These are phyloP conservation scores for Fusarium sp. DNA, from an alignment of 2,329 filamentous ascomycete species.

Conservation along the genomic window DNA sequence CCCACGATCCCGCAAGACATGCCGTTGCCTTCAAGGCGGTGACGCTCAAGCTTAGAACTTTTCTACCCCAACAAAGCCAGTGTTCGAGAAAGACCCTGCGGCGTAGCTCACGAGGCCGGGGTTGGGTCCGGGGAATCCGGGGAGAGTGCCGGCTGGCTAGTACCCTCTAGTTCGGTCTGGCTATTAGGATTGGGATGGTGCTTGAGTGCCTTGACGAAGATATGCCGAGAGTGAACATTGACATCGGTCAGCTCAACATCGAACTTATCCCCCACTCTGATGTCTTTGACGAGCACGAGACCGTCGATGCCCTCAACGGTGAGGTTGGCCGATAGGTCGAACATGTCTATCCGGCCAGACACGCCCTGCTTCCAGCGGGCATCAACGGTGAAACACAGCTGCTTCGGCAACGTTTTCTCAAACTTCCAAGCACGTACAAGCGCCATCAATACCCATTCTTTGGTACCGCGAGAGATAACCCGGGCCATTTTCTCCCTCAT, in stretches of 20 bases:
- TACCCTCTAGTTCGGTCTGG: neutral
- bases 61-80: conserved; percentile 31
- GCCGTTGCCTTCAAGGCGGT: conserved; percentile 27
- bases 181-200: conserved; percentile 18
- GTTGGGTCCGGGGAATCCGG: conserved; percentile 25
- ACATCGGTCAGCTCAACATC: conserved; percentile 67
- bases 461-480: conserved; percentile 57
- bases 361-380: conserved; percentile 52
- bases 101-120: conserved; percentile 37
- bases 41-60: conserved; percentile 22
- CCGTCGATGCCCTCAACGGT: conserved; percentile 54
- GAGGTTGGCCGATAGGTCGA: conserved; percentile 59
- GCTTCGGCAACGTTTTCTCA: conserved; percentile 60
- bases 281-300: conserved; percentile 55
- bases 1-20: conserved; percentile 27
- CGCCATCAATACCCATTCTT: conserved; percentile 70
- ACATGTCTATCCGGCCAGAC: conserved; percentile 62
- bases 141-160: conserved; percentile 29
- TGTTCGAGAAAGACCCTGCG: conserved; percentile 15
- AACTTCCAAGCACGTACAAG: conserved; percentile 71
- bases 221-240: conserved; percentile 60
- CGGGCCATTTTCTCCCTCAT: conserved; percentile 65
- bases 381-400: conserved; percentile 62
- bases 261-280: conserved; percentile 64
- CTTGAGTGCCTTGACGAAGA: conserved; percentile 61